Conservation (phyloP, 2,329 filamentous ascomycete genomes). For the Trichoderma sp. region DNA sequence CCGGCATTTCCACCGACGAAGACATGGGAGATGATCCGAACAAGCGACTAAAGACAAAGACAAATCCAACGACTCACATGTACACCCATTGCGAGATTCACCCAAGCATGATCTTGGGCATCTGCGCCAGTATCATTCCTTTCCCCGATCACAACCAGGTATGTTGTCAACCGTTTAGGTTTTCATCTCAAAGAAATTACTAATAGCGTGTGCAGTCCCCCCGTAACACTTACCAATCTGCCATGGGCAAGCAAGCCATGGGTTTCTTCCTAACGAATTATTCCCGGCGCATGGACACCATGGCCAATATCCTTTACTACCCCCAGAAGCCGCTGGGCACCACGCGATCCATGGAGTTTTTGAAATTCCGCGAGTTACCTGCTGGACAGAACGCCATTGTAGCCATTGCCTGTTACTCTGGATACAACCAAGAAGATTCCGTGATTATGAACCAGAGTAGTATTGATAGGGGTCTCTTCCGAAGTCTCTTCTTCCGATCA, state of each 20-base stretch:
- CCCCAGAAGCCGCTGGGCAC: constrained; percentile 96
- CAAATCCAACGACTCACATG: constrained; percentile 82
- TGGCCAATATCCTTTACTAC: constrained; percentile 99
- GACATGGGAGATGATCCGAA: constrained; percentile 67
- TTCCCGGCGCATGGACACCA: constrained; percentile 95
- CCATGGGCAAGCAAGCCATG: constrained; percentile 99
- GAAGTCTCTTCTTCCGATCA: constrained; percentile 95
- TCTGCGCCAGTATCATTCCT: constrained; percentile 98
- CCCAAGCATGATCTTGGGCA: constrained; percentile 96
- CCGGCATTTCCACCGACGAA: constrained; percentile 60
- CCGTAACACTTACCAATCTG: constrained; percentile 98
- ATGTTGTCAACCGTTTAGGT: constrained; percentile 29
- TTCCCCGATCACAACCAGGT: constrained; percentile 98
- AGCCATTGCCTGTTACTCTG: constrained; percentile 94
- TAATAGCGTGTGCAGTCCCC: constrained; percentile 64
- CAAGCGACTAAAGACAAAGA: constrained; percentile 79
- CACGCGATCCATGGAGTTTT: constrained; percentile 95
- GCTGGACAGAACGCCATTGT: constrained; percentile 98
- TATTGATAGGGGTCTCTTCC: constrained; percentile 95
- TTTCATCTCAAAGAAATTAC: background rate
- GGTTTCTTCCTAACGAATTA: constrained; percentile 98
- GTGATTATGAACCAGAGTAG: constrained; percentile 99
- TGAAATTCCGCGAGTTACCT: constrained; percentile 95
- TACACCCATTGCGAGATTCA: constrained; percentile 99
- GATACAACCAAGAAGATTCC: constrained; percentile 99